Evolutionary conservation across 2,329 filamentous ascomycete species (phyloP), one percentile per base, ranked within the genome.

Genomic region (Botrytis deweyae): DNA sequence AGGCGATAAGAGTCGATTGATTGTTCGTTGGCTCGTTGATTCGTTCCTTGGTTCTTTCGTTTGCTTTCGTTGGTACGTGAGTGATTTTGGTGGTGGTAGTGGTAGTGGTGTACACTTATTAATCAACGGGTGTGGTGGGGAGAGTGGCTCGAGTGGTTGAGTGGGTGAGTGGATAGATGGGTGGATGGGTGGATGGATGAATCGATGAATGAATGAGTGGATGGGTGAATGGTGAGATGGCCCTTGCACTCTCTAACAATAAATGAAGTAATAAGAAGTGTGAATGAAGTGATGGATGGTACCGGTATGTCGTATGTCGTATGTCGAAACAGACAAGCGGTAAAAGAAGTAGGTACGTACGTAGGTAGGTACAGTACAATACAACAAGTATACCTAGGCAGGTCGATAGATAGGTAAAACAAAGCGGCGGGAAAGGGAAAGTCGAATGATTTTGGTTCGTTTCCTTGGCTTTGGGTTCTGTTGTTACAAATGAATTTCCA

Each of bases 381-480:
- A 55, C 22, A n/a, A n/a, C 20, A 22, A 22, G 49, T 14, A 52
- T 14, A 6, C 25, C 10, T 25, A 52, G 46, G 22, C 22, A 52
- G 46, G 7, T 33, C 33, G 33, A 33, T 20, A 46, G 44, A 46
- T 9, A 5, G 49, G 2, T 55, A 55, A 55, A 29, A 40, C 64
- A 67, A 67, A 67, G 64, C 44, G 22, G 33, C 59, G 73, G 58
- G 74, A 76, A 46, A 49, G 72, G 58, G 74, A 76, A 78, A 80
- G 80, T 76, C 44, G 75, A 76, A 77, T 38, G 59, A 72, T 78
- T 76, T 75, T 76, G 75, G 76, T 5, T 58, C n/a, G 52, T 29
- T 55, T 55, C 33, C 75, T 75, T 77, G 75, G 14, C 10, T 68
- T 42, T 36, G n/a, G 9, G 5, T 36, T 70, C 52, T 61, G 63